Evolutionary conservation across 2,329 filamentous ascomycete genomes (phyloP), one percentile per base, ranked within the genome.

Genomic region (Nothomitra cinnamomea): DNA sequence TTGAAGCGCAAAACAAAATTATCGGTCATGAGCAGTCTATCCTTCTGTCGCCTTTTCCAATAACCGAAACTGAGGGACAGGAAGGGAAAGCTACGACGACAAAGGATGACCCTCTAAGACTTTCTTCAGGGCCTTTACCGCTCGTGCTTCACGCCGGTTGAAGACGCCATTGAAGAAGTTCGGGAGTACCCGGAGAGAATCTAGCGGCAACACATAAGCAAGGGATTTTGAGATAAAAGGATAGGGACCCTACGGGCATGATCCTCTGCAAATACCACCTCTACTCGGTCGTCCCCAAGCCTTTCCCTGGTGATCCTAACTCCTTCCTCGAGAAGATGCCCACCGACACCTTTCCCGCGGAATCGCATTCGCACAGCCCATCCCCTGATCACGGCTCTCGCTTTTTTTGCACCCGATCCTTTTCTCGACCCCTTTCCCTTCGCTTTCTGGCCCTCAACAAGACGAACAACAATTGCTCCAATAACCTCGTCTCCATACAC

Each of bases 311-410:
- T 82, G 53, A 83, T 65, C 54, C 74, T 73, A 1, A 89, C 80
- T 1, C 84, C 86, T 60, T 85, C 83, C 59, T 83, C 77, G 49
- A 95, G 71, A 61, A 95, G 67, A 32, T 80, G 82, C 41, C 71
- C 74, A 2, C 87, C 88, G 22, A 94, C 72, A 0, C 87, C 87
- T 57, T 79, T 78, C 32, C 77, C 72, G 24, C 88, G 76, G 65
- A 87, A 87, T 59, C 74, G 72, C 51, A 80, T 68, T 62, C 75
- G 74, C 1, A 87, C 85, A 1, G 87, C 90, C 87, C 88, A 95
- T 1, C 85, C 87, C 25, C 85, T 78, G 55, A 95, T 82, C 49
- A 87, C 71, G 7, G 82, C 85, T 57, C 76, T 77, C 52, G 82
- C 83, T 36, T 80, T 78, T 58, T 70, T 70, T 59, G 70, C 68